Evolutionary conservation across 306 rosid species (phyloP).

Genomic region (Begonia loranthoides): DNA sequence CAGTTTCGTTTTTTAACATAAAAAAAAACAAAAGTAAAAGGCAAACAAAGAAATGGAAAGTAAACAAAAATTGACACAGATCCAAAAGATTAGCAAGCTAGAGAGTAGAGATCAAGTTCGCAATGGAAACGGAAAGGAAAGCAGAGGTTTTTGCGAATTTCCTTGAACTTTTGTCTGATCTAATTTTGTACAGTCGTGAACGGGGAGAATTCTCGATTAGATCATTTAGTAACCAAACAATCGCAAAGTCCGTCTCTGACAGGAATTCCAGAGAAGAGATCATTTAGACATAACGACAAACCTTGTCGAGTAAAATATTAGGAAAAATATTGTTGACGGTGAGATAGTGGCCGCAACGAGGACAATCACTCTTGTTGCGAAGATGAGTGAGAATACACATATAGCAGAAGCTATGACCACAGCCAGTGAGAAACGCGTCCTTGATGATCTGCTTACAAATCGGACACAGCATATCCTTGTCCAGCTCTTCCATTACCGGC

Average conservation of each 20-base stretch:
- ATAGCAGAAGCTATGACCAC: slow-evolving; percentile 96
- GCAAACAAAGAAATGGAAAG: too few species aligned
- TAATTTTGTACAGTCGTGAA: not conserved
- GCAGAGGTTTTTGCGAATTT: too few species aligned
- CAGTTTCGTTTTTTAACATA: too few species aligned
- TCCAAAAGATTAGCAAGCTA: too few species aligned
- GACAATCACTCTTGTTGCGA: slow-evolving; percentile 87
- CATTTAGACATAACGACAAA: too few species aligned
- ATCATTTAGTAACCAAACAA: slow-evolving; percentile 7
- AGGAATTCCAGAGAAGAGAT: too few species aligned
- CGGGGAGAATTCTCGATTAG: not conserved
- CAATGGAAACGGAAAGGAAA: too few species aligned
- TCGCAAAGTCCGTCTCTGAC: too few species aligned
- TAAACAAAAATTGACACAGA: too few species aligned
- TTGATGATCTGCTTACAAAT: slow-evolving; percentile 93
- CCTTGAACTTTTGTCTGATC: too few species aligned
- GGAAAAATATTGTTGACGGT: slow-evolving; percentile 63
- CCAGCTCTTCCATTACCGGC: slow-evolving; percentile 26
- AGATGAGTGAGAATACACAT: slow-evolving; percentile 95
- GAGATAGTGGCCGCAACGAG: slow-evolving; percentile 78
- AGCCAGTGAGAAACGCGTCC: slow-evolving; percentile 75
- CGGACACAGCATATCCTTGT: slow-evolving; percentile 82
- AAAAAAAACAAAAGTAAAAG: too few species aligned
- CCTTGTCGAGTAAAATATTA: slow-evolving; percentile 79
- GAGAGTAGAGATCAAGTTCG: too few species aligned